Percentiles rank a stretch among this genome's conserved stretches.
Evolutionary conservation across 345 rosid genomes (phyloP).

Genomic region (Eucalyptus sp.): DNA sequence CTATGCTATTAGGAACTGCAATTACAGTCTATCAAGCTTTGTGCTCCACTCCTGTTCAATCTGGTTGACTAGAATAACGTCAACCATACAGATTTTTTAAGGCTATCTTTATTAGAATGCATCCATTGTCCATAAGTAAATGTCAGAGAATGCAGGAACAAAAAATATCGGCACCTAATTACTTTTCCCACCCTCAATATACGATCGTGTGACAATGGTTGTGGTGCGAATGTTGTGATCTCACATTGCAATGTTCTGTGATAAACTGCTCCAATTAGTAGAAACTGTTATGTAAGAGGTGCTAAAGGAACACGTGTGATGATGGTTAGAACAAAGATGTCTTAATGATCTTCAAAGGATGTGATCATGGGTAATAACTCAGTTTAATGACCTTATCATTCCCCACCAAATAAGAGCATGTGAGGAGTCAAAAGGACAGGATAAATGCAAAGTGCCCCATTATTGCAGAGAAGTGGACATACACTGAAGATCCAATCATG

Average conservation of each 20-base stretch:
- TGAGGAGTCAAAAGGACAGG: not conserved
- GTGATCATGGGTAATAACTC: not conserved
- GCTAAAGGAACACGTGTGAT: not conserved
- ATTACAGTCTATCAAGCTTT: not conserved
- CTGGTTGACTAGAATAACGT: not conserved
- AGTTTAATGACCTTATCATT: not conserved
- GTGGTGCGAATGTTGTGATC: not conserved
- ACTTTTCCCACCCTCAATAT: not conserved
- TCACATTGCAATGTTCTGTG: not conserved
- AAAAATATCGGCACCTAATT: not conserved
- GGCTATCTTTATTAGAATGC: not conserved
- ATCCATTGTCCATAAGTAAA: not conserved
- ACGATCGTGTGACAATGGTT: not conserved
- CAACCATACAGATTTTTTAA: not conserved
- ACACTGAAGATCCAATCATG: not conserved
- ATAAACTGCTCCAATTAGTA: not conserved
- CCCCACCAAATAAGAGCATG: not conserved
- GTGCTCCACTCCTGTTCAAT: not conserved
- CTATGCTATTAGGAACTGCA: not conserved
- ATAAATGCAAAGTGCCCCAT: not conserved
- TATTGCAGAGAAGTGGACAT: not conserved
- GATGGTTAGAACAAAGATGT: not conserved
- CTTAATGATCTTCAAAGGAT: not conserved
- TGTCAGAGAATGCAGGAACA: not conserved
- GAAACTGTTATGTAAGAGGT: not conserved